These are phyloP conservation scores for Turritis glabra DNA, from an alignment of 345 rosid genomes.

Conservation along the genomic window DNA sequence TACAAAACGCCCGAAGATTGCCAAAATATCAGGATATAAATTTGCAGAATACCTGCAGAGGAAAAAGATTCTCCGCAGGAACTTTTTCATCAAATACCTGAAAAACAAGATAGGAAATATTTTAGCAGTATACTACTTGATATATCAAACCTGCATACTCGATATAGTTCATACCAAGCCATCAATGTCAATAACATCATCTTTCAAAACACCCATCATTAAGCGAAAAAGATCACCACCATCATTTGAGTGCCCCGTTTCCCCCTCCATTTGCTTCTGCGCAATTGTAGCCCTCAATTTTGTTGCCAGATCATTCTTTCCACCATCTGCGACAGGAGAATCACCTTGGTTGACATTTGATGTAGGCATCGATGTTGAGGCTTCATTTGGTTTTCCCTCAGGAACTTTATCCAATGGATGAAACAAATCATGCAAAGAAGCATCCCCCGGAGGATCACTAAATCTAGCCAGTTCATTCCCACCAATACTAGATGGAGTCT, in stretches of 20 bases:
- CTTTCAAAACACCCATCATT: constrained; percentile 87
- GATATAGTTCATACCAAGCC: constrained; percentile 71
- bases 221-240: constrained; percentile 82
- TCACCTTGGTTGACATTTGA: constrained; percentile 63
- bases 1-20: not conserved
- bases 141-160: constrained; percentile 3
- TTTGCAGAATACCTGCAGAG: constrained; percentile 68
- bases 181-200: constrained; percentile 91
- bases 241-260: constrained; percentile 72
- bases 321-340: constrained; percentile 57
- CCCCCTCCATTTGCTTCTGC: constrained; percentile 90
- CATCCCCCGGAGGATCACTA: constrained; percentile 97
- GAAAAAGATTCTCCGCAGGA: constrained; percentile 86
- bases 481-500: constrained; percentile 51
- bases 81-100: constrained; percentile 90
- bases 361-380: constrained; percentile 78
- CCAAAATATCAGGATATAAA: not conserved
- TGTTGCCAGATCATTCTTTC: constrained; percentile 86
- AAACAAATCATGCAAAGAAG: constrained; percentile 92
- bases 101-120: constrained; percentile 16
- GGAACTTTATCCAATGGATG: constrained; percentile 68
- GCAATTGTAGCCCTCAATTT: constrained; percentile 91
- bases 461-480: constrained; percentile 83
- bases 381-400: constrained; percentile 61
- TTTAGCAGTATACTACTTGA: constrained; percentile 6